Conservation (phyloP, 2,329 filamentous ascomycete species). For the Hansfordia pulvinata region DNA sequence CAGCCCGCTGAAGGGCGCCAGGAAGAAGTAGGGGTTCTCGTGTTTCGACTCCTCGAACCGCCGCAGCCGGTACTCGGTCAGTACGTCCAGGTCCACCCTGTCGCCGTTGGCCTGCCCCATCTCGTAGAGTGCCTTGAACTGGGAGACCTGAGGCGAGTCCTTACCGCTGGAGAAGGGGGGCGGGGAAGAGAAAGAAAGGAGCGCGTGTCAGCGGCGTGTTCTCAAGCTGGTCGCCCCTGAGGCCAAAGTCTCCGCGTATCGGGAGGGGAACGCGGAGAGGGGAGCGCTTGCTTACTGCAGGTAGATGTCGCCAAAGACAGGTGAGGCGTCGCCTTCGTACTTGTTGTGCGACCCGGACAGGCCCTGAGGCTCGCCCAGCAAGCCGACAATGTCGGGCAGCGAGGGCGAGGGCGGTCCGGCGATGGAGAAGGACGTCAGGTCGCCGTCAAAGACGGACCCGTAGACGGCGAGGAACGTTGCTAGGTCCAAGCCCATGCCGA, state of each 20-base stretch:
- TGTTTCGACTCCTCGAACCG: constrained; percentile 13
- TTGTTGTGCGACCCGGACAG: constrained; percentile 13
- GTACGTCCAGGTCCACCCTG: constrained; percentile 7
- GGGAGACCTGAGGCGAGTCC: constrained; percentile 5
- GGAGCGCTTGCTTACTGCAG: too few species aligned
- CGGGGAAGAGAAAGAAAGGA: neutral
- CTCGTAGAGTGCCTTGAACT: constrained; percentile 11
- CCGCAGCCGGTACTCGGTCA: constrained; percentile 6
- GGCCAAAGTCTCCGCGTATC: too few species aligned
- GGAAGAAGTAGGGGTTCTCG: constrained; percentile 18
- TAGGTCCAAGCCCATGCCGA: constrained; percentile 27
- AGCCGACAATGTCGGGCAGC: constrained; percentile 4
- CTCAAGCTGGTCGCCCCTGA: too few species aligned
- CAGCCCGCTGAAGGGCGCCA: constrained; percentile 13
- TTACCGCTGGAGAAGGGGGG: neutral
- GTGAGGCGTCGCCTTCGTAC: constrained; percentile 11
- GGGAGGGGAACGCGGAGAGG: too few species aligned
- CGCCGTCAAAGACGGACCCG: constrained; percentile 27
- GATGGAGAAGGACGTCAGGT: constrained; percentile 29
- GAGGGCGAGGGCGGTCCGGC: constrained; percentile 12
- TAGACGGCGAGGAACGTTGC: constrained; percentile 23
- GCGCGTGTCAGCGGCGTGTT: too few species aligned
- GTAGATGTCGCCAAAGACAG: constrained; percentile 12
- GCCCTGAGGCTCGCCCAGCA: constrained; percentile 9
- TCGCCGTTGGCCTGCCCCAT: constrained; percentile 6